Base-by-base conservation (phyloP, 768 basidiomycete genomes). In the Stropharia rugosoannulata region DNA sequence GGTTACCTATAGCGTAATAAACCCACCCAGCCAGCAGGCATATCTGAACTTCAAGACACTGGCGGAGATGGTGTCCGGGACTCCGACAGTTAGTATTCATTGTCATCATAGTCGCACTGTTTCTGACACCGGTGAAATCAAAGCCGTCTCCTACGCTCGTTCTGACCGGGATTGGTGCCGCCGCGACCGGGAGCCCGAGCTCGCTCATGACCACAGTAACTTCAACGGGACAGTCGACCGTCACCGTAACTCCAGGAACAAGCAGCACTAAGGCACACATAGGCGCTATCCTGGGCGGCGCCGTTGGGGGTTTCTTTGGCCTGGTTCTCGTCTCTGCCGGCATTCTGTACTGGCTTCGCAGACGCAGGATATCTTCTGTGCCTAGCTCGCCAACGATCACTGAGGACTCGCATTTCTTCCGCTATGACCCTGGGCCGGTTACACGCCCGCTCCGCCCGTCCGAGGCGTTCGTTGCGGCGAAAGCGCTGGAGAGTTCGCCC, bases 231-330 rank as follows among this genome's bases (percentile, higher is more conserved):
- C 45, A 41, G 11, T 5, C 45, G 13, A 47, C 25, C 2, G 15
- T 27, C 25, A 27, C 25, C 11, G 10, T 27, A 27, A 8, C n/a
- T 15, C 12, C 22, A 27, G n/a, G 22, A 5, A 10, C 18, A 10
- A 47, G 45, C 38, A 49, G 67, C 27, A 49, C 36, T 57, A 54
- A 36, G 25, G 16, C 50, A 59, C 47, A 49, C 62, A 51, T 55
- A 44, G 51, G 42, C 51, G 42, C 51, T 8, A 52, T 52, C 41
- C 32, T 52, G 45, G 56, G 56, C 13, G 62, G 56, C n/a, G 55
- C 65, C 5, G 57, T 66, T 9, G 67, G 67, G 0, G 66, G 62
- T 6, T 54, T 60, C 9, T 57, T 64, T 13, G 66, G 61, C 8
- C 61, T 56, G 15, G 51, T 53, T 2, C 13, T 64, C 5, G 61